phyloP scores from a whole-genome alignment of 2,329 filamentous ascomycete genomes.

The Scedosporium minutisporum region DNA sequence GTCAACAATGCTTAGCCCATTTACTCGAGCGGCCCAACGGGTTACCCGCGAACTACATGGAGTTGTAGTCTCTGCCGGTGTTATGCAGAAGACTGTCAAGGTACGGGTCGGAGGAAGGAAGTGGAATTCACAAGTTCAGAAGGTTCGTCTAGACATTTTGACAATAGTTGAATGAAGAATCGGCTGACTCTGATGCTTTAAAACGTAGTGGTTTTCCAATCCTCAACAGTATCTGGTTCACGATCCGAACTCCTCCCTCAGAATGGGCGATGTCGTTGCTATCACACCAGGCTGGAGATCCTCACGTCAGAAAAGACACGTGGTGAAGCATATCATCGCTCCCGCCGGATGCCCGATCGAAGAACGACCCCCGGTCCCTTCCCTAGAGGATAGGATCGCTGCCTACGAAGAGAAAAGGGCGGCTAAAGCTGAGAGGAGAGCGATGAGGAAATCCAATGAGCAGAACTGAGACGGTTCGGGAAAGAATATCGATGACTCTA shows the following conservation, averaged over 20 bases:
- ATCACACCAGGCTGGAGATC: conserved; percentile 58
- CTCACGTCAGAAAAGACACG: conserved; percentile 59
- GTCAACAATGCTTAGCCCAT: conserved; percentile 25
- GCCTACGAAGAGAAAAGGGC: conserved; percentile 44
- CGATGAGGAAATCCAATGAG: conserved; percentile 18
- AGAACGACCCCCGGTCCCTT: conserved; percentile 56
- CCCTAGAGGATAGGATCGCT: conserved; percentile 49
- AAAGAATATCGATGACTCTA: background rate
- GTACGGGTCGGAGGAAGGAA: conserved; percentile 61
- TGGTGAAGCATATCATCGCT: conserved; percentile 66
- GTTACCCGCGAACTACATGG: conserved; percentile 47
- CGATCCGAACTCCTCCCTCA: conserved; percentile 65
- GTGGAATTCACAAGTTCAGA: conserved; percentile 65
- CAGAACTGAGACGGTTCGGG: background rate
- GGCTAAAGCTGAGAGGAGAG: conserved; percentile 46
- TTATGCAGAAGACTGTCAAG: conserved; percentile 72
- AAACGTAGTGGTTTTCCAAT: conserved; percentile 44
- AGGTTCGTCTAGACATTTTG: conserved; percentile 37
- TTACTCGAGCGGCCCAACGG: conserved; percentile 26
- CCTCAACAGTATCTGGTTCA: conserved; percentile 62
- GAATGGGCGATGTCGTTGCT: conserved; percentile 64
- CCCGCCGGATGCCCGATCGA: conserved; percentile 55
- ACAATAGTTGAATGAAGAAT: background rate
- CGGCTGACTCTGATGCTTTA: background rate
- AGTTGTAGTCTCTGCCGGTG: conserved; percentile 67